A percentile compares a stretch with the other conserved stretches of the same genome.
phyloP scores from a whole-genome alignment of 2,329 filamentous ascomycete genomes.

The Orbilia javanica region DNA sequence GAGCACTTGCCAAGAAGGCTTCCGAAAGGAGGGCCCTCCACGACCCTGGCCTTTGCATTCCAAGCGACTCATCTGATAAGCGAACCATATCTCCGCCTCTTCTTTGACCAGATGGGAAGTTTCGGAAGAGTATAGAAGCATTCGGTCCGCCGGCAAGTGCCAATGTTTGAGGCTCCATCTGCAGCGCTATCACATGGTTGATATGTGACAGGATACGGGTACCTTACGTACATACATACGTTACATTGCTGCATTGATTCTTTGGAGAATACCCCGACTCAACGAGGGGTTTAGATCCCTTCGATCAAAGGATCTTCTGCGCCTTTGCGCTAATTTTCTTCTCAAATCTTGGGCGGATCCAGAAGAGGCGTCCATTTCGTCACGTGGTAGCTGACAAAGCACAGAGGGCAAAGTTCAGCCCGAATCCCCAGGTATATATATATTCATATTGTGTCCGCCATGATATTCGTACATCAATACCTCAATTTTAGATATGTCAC shows the following conservation, averaged over 20 bases:
- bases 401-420: neutral
- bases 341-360: neutral
- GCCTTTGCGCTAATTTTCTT: neutral
- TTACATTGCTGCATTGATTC: conserved; percentile 5
- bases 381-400: neutral
- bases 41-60: conserved; percentile 26
- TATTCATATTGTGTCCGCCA: neutral
- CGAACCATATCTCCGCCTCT: conserved; percentile 18
- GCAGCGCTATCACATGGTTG: conserved; percentile 2
- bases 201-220: conserved; percentile 20
- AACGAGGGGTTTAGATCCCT: conserved; percentile 17
- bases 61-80: conserved; percentile 54
- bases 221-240: neutral
- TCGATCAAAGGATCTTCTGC: conserved; percentile 15
- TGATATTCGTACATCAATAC: neutral
- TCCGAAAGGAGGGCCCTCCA: conserved; percentile 37
- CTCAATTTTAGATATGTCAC: neutral
- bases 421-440: neutral
- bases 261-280: neutral
- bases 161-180: neutral
- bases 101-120: conserved; percentile 2
- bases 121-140: neutral
- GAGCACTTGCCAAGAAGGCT: conserved; percentile 36
- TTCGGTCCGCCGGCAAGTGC: conserved; percentile 13
- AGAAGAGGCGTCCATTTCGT: neutral